Base-by-base conservation (phyloP, 352 stramenopile genomes). In the Achlya hypogyna region DNA sequence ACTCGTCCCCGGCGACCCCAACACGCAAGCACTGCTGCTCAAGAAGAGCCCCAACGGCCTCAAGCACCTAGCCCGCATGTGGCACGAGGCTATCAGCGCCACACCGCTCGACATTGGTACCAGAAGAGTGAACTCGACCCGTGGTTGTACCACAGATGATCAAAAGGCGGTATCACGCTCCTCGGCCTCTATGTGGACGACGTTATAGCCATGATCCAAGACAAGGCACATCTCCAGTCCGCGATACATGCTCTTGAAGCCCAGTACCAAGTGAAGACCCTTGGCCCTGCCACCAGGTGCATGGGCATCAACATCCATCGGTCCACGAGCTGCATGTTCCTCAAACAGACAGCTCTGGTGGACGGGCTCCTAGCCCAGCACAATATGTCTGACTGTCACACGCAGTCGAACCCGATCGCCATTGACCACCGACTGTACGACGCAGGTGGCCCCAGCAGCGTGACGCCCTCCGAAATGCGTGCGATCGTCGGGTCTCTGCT, bases 401-500 rank as follows among this genome's bases (percentile, higher is more conserved):
- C 38, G 38, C 38, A 45, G 38, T 34, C 27, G 2, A 35, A 38
- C 9, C 52, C 52, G 20, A 3, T 34, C 6, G 52, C 27, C 1
- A 12, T 60, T 4, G 9, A 60, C 28, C 52, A 60, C 16, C 18
- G 25, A 14, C 20, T 42, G 12, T 43, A 25, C 10, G 28, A 60
- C 5, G 27, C 18, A 12, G 52, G 52, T 3, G 25, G 20, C 4
- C 25, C 5, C 9, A 18, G 20, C n/a, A 22, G 18, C 18, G 40
- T 60, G 52, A 14, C 52, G 3, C 12, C 10, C 12, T n/a, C 52
- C 8, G 16, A 35, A 31, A 60, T 60, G 52, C 25, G 25, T 28
- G 52, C 35, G n/a, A 40, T 84, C 4, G 65, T 78, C 0, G 73
- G 72, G 0, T 79, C 68, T 22, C 60, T 78, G 18, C 23, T 77